phyloP scores from a whole-genome alignment of 768 basidiomycete species.

The Mycena chlorophos region DNA sequence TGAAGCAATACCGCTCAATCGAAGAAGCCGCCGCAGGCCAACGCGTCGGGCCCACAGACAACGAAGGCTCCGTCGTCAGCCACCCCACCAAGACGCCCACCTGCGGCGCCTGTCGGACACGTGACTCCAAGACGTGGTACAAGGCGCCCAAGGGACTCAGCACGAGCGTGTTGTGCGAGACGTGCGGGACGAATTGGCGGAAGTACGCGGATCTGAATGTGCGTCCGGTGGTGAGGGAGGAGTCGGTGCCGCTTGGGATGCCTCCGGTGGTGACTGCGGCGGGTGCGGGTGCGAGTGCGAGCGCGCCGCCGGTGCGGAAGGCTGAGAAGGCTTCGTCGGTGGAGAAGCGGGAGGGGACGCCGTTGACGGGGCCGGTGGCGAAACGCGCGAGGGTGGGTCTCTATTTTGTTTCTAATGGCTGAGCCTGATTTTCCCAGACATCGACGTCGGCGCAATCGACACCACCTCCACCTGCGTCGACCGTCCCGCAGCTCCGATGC shows the following conservation, averaged over 20 bases:
- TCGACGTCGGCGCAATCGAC: constrained; percentile 54
- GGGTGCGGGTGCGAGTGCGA: constrained; percentile 34
- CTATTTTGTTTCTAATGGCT: neutral
- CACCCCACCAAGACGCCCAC: constrained; percentile 54
- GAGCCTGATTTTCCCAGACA: constrained; percentile 36
- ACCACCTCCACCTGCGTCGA: constrained; percentile 58
- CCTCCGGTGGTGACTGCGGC: neutral
- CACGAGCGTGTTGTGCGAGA: constrained; percentile 78
- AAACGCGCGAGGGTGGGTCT: constrained; percentile 48
- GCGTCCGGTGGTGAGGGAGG: constrained; percentile 69
- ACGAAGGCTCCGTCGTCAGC: constrained; percentile 74
- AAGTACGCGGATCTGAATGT: constrained; percentile 91
- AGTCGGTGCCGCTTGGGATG: too few relatives aligned
- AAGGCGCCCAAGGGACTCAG: constrained; percentile 86
- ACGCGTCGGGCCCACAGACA: constrained; percentile 58
- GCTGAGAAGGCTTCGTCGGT: constrained; percentile 55
- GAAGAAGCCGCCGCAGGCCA: constrained; percentile 46
- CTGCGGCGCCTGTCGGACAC: constrained; percentile 85
- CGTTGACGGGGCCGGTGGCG: constrained; percentile 43
- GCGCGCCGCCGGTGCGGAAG: constrained; percentile 46
- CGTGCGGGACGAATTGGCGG: constrained; percentile 85
- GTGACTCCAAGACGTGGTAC: constrained; percentile 84
- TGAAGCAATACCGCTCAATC: constrained; percentile 37
- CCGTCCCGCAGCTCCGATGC: constrained; percentile 68
- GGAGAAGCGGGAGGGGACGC: constrained; percentile 67